Base-by-base conservation (phyloP, 148 eudicot species). In the Vaccinium myrtillus region DNA sequence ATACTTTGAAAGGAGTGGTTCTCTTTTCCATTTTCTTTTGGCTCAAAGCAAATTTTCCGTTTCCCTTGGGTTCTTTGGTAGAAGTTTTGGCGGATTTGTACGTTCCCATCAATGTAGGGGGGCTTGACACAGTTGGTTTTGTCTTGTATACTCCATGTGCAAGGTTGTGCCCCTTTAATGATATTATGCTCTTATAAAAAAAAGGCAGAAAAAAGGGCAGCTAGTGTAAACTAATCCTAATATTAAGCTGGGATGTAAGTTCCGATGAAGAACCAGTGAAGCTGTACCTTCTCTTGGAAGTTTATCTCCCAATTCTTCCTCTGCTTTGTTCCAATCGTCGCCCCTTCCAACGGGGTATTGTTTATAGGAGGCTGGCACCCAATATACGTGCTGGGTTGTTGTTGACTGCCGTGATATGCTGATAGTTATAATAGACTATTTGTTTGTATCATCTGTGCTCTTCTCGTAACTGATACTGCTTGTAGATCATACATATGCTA, bases 361-460 rank as follows among this genome's bases (percentile, higher is more conserved):
- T 32, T 86, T 54, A 54, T 54, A 13, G 56, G 56, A 54, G 14
- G 56, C 56, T 54, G 18, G 56, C 56, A 54, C 56, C 56, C 30
- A n/a, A n/a, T n/a, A 65, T 27, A 25, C 54, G 2, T 53, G 12
- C 13, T 79, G 30, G 7, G n/a, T 19, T 70, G 5, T 32, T 32
- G 36, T 32, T 1, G 91, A 94, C 97, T 11, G 93, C 94, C 13
- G 94, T 89, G n/a, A 92, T 96, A 12, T 58, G 23, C 15, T 11
- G 18, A 43, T 43, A 43, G 46, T 43, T 43, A 43, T 43, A 43
- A 43, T 43, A 43, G 46, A 43, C 1, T 51, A 43, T 51, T 13
- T 53, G 5, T 50, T 5, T 8, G 5, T 43, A 4, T 43, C 2
- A 50, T 23, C 23, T 15, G 8, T 10, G 3, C 39, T 49, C 18